Conservation (phyloP, 345 rosid species). For the Lenwebbia sp. region DNA sequence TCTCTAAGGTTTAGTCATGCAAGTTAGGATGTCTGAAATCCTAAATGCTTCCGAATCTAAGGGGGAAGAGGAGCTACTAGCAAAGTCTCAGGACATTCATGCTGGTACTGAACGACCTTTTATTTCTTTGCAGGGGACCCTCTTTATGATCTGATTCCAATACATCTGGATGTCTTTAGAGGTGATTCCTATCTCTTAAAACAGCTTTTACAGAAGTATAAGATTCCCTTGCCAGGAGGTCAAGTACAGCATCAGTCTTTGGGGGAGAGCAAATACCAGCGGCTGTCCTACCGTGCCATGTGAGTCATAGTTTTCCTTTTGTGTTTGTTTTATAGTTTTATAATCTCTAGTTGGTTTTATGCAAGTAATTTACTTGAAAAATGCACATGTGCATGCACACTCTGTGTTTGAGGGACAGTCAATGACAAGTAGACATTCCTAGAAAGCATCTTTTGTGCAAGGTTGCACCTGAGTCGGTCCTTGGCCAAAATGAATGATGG, state of each 20-base stretch:
- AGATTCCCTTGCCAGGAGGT: constrained; percentile 49
- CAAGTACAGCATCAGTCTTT: constrained; percentile 8
- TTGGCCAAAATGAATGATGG: not conserved
- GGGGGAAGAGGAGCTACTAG: not conserved
- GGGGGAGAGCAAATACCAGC: constrained; percentile 21
- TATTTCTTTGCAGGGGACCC: constrained; percentile 63
- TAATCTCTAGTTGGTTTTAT: not conserved
- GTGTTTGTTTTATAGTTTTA: not conserved
- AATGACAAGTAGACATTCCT: not conserved
- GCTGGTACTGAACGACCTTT: not conserved
- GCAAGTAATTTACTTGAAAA: not conserved
- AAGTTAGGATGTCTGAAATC: not conserved
- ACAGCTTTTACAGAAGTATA: constrained; percentile 57
- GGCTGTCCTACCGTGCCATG: constrained; percentile 84
- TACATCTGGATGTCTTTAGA: constrained; percentile 68
- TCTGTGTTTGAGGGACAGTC: not conserved
- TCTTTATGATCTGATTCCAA: constrained; percentile 65
- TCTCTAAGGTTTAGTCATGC: not conserved
- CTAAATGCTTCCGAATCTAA: not conserved
- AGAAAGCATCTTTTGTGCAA: not conserved
- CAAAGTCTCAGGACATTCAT: not conserved
- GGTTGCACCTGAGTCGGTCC: not conserved
- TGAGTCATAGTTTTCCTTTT: constrained; percentile 22
- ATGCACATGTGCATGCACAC: not conserved
- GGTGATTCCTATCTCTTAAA: constrained; percentile 61